Conservation (phyloP, 2,329 filamentous ascomycete species). For the Aspergillus vadensis region DNA sequence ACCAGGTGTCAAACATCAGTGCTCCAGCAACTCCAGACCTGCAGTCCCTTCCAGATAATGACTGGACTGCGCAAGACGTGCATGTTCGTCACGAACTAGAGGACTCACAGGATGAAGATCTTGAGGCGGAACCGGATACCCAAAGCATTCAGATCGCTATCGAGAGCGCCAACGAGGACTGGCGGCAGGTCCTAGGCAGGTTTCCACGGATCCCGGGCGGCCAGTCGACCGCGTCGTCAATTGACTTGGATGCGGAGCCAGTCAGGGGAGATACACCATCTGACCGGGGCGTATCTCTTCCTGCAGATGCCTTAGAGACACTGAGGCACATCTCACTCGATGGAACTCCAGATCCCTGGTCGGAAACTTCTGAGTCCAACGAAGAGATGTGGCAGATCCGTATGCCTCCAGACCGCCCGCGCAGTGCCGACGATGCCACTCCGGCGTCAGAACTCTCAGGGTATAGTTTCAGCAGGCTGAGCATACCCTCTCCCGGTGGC, state of each 20-base stretch:
- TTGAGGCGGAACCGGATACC: conserved; percentile 30
- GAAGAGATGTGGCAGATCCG: conserved; percentile 66
- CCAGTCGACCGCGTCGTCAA: conserved; percentile 23
- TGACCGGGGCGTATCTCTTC: conserved; percentile 66
- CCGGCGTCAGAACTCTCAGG: conserved; percentile 61
- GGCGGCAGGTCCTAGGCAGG: conserved; percentile 54
- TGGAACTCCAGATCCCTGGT: conserved; percentile 42
- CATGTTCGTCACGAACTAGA: conserved; percentile 39
- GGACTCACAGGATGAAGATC: conserved; percentile 28
- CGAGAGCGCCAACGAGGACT: conserved; percentile 54
- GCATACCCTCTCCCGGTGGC: conserved; percentile 86
- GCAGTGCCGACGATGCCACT: conserved; percentile 47
- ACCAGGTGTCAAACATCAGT: conserved; percentile 80
- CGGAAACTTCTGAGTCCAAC: conserved; percentile 49
- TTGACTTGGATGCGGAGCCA: conserved; percentile 21
- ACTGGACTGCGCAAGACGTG: conserved; percentile 58
- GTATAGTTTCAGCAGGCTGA: conserved; percentile 75
- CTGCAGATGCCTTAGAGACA: conserved; percentile 77
- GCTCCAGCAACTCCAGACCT: conserved; percentile 82
- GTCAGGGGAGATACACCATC: conserved; percentile 35
- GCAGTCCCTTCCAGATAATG: conserved; percentile 56
- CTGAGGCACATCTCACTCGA: conserved; percentile 71
- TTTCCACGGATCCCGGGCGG: conserved; percentile 43
- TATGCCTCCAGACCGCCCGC: conserved; percentile 51
- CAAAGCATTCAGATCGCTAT: conserved; percentile 41